Percentiles rank a stretch among this genome's conserved stretches.
Evolutionary conservation across 1,139 yeast genomes (phyloP).

Genomic region (Yamadazyma dushanensis): DNA sequence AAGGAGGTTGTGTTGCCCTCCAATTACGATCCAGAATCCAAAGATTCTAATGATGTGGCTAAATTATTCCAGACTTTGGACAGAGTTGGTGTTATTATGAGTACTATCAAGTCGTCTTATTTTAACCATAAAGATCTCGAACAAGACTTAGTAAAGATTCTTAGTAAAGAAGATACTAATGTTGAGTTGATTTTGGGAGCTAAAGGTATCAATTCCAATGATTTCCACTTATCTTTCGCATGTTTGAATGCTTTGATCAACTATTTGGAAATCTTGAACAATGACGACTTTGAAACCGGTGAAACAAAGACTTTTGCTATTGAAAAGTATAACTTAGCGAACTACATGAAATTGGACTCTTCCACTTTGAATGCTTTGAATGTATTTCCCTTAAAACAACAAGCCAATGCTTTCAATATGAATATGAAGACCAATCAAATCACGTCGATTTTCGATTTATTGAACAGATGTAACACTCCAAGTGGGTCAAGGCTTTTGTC

Average conservation of each 20-base stretch:
- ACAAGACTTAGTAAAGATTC: constrained; percentile 66
- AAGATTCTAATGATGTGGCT: constrained; percentile 31
- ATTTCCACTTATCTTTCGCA: constrained; percentile 33
- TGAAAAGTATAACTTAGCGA: constrained; percentile 65
- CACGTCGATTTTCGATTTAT: constrained; percentile 72
- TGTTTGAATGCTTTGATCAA: constrained; percentile 64
- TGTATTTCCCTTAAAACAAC: constrained; percentile 58
- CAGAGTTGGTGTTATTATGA: constrained; percentile 69
- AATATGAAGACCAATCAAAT: constrained; percentile 44
- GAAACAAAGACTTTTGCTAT: constrained; percentile 45
- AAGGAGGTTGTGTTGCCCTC: constrained; percentile 75
- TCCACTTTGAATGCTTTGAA: constrained; percentile 88
- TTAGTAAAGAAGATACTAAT: constrained; percentile 41
- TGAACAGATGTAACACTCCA: constrained; percentile 83
- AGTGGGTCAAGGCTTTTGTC: constrained; percentile 84
- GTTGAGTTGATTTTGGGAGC: constrained; percentile 59
- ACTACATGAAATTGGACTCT: constrained; percentile 86
- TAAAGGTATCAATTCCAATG: constrained; percentile 47
- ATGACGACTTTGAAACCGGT: constrained; percentile 22
- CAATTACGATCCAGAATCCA: constrained; percentile 33
- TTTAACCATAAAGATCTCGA: constrained; percentile 67
- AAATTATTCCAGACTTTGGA: constrained; percentile 65
- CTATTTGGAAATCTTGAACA: constrained; percentile 63
- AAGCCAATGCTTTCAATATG: constrained; percentile 14
- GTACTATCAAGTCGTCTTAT: constrained; percentile 56